Evolutionary conservation across 1,284 basidiomycete species (phyloP).

Genomic region (Phaffia rhodozyma): DNA sequence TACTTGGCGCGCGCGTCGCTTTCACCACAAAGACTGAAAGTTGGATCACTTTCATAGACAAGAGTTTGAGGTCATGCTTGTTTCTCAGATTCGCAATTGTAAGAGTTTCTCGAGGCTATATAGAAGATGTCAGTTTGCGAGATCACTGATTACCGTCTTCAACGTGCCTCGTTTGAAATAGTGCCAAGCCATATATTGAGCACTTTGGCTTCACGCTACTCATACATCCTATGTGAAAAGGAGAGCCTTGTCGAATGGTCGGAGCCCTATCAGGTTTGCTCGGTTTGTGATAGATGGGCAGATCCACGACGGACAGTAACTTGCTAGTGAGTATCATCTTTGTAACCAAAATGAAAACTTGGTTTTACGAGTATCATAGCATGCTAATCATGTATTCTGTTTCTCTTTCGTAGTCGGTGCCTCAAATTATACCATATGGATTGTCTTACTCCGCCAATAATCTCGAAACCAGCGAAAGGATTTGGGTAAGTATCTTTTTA

Average conservation of each 20-base stretch:
- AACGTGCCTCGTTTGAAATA: constrained; percentile 29
- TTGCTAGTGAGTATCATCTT: constrained; percentile 51
- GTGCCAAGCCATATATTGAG: constrained; percentile 69
- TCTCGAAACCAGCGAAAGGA: constrained; percentile 88
- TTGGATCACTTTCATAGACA: no score
- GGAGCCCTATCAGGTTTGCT: constrained; percentile 71
- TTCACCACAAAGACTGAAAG: no score
- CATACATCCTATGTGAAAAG: constrained; percentile 88
- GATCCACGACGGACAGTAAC: constrained; percentile 72
- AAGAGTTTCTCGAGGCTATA: constrained; percentile 33
- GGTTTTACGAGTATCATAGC: neutral
- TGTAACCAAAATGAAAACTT: neutral
- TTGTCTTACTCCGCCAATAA: constrained; percentile 84
- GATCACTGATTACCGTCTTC: neutral
- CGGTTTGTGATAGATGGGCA: constrained; percentile 68
- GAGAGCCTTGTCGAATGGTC: constrained; percentile 84
- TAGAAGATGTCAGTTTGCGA: neutral
- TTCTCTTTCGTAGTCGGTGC: constrained; percentile 39
- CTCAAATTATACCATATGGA: constrained; percentile 90
- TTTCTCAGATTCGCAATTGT: constrained; percentile 79
- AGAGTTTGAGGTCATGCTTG: constrained; percentile 90
- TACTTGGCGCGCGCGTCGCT: no score
- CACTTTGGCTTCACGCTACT: constrained; percentile 67
- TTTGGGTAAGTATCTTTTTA: constrained; percentile 6
- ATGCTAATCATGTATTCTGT: neutral